Conservation (phyloP, 2,329 filamentous ascomycete species). For the Ustulina deusta region DNA sequence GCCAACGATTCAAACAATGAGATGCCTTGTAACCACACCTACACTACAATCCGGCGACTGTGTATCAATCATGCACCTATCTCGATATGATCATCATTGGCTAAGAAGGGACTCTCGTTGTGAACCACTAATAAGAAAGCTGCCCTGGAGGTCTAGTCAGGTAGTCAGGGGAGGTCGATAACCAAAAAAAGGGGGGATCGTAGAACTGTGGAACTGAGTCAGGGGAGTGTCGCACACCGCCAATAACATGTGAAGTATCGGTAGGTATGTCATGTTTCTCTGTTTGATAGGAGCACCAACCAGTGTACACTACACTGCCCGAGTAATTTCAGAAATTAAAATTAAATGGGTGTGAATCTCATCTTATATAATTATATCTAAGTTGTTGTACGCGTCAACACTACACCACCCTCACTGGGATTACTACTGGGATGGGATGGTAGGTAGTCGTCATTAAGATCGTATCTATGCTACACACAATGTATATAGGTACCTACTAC, state of each 20-base stretch:
- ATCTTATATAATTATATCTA: constrained; percentile 27
- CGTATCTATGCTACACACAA: neutral
- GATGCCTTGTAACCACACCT: constrained; percentile 3
- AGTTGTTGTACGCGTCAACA: constrained; percentile 36
- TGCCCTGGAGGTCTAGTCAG: constrained; percentile 13
- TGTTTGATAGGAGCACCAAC: constrained; percentile 23
- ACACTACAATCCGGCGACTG: neutral
- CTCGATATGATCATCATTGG: neutral
- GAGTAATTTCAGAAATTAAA: constrained; percentile 36
- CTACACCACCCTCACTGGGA: constrained; percentile 20
- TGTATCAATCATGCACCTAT: constrained; percentile 10
- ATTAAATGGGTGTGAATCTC: constrained; percentile 34
- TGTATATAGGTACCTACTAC: too few relatives aligned
- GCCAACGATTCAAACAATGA: constrained; percentile 15
- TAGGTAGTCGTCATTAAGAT: constrained; percentile 21
- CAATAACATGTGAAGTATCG: constrained; percentile 33
- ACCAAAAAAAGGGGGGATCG: constrained; percentile 25
- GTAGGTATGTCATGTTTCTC: neutral
- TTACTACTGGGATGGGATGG: neutral
- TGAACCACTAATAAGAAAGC: constrained; percentile 8
- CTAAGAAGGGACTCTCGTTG: constrained; percentile 1
- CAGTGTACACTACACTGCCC: constrained; percentile 15
- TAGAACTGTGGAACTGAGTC: constrained; percentile 31
- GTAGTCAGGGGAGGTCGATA: constrained; percentile 29
- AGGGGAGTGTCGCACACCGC: constrained; percentile 36